Base-by-base conservation (phyloP, 805 yeast genomes). In the Wickerhamiella dianesei region DNA sequence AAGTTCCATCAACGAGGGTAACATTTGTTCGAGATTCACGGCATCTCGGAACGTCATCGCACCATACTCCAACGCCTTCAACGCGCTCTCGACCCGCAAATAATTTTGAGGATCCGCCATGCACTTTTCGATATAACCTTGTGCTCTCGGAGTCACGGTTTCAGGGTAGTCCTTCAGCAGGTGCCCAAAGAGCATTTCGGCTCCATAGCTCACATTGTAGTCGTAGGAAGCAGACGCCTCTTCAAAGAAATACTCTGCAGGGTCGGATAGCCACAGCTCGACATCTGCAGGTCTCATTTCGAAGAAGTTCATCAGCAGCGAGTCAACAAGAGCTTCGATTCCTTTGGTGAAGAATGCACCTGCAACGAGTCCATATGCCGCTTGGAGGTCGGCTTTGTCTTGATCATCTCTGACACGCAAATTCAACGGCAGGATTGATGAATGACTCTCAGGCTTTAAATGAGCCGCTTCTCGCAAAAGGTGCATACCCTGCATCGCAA, bases 191-290 rank as follows among this genome's bases (percentile, higher is more conserved):
- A 86, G 78, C 58, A 79, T 79, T 55, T 85, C 95, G 0, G 95
- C 86, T 64, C 96, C 85, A 3, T 89, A 86, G 48, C 94, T 70
- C 12, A 87, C 72, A 59, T 83, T 88, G 60, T 69, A 85, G 59
- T 88, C 96, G 79, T 84, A 86, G 25, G 53, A 52, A 29, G 51
- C 54, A n/a, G 50, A 43, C 48, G 80, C 66, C 54, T 87, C 94
- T 57, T 86, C 95, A 52, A 79, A 78, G 18, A 83, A 78, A 85
- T 94, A 92, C 61, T 86, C 96, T 60, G 87, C 97, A 0, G 97
- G 96, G 50, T 87, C 95, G 16, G 73, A 62, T 12, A 70, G 60
- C 97, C 97, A 92, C 36, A 76, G 67, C 55, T 83, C 94, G 43
- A 89, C 62, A 59, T 88, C 96, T 1, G 73, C 62, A 0, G 89